Conservation (phyloP, 305 asterid genomes). For the Stenogyne calaminthoides region DNA sequence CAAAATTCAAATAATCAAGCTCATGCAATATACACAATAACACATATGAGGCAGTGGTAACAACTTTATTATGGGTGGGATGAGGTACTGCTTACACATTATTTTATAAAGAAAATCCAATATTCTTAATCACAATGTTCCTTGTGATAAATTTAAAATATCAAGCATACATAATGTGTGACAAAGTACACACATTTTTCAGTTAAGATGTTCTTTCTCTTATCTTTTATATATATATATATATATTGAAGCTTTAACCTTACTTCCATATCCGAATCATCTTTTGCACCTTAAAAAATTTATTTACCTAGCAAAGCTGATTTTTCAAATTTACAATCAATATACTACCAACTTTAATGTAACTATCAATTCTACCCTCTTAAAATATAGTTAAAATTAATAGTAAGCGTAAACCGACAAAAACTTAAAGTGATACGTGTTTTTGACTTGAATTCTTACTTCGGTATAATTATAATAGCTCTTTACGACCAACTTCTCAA, state of each 20-base stretch:
- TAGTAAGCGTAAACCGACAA: neutral
- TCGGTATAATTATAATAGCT: too few species aligned
- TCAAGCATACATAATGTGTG: too few species aligned
- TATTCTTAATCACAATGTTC: too few species aligned
- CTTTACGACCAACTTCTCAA: conserved; percentile 19
- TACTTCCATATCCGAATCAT: neutral
- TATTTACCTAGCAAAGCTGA: neutral
- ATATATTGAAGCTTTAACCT: too few species aligned
- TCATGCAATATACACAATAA: neutral
- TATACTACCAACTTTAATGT: neutral
- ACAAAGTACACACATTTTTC: neutral
- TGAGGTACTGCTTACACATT: too few species aligned
- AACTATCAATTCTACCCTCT: neutral
- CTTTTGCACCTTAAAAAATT: neutral
- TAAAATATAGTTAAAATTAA: neutral
- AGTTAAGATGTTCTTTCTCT: neutral
- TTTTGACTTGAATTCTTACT: neutral
- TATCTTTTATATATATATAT: too few species aligned
- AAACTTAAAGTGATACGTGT: neutral
- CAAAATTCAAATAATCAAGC: neutral
- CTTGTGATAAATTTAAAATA: too few species aligned
- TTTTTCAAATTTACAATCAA: neutral
- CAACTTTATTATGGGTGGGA: too few species aligned
- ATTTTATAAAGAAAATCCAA: too few species aligned
- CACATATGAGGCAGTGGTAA: neutral